A percentile compares a stretch with the other conserved stretches of the same genome.
phyloP scores from a whole-genome alignment of 345 rosid genomes.

The Microcos paniculata region DNA sequence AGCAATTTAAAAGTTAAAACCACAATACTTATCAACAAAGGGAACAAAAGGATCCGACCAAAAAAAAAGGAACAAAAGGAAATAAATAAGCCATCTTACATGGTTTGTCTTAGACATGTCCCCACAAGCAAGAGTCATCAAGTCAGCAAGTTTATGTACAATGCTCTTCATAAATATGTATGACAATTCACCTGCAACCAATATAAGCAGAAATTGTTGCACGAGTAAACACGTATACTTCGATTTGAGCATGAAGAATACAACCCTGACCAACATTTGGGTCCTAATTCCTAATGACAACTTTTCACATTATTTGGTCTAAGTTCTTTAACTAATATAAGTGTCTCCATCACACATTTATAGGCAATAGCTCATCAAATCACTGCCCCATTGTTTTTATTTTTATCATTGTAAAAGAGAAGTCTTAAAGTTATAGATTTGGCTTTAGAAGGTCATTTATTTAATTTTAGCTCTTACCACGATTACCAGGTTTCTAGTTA shows the following conservation, averaged over 20 bases:
- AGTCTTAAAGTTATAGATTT: neutral
- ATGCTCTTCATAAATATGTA: conserved; percentile 51
- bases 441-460: neutral
- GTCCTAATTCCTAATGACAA: neutral
- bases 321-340: neutral
- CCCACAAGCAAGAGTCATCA: conserved; percentile 42
- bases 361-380: neutral
- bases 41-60: neutral
- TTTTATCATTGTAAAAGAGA: neutral
- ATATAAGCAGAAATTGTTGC: conserved; percentile 1
- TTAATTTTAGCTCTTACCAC: neutral
- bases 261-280: neutral
- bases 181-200: conserved; percentile 59
- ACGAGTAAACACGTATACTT: neutral
- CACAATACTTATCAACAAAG: neutral
- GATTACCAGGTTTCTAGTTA: neutral
- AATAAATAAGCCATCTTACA: conserved; percentile 42
- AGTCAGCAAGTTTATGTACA: conserved; percentile 62
- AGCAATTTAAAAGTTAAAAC: conserved; percentile 8
- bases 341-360: neutral
- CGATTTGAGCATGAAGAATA: neutral
- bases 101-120: conserved; percentile 35
- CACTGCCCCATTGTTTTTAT: neutral
- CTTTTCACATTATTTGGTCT: neutral
- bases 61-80: neutral